phyloP scores from a whole-genome alignment of 2,329 filamentous ascomycete genomes.

The Pyricularia grisea region DNA sequence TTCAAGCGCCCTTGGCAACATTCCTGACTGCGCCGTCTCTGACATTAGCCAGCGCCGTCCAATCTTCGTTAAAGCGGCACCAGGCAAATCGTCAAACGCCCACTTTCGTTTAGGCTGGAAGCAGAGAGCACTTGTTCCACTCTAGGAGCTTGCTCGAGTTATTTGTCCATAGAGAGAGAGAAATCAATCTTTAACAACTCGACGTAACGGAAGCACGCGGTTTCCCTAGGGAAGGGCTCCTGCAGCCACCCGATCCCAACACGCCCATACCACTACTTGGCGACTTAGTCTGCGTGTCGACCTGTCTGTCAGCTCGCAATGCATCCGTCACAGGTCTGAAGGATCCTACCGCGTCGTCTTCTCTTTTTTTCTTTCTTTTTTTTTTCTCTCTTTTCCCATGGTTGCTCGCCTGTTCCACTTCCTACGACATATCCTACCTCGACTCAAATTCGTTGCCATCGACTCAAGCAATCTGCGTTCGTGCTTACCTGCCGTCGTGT shows the following conservation, averaged over 20 bases:
- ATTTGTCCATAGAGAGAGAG: neutral
- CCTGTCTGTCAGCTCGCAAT: neutral
- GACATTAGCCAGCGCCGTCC: neutral
- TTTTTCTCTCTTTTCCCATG: slow-evolving; percentile 3
- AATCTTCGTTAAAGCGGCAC: neutral
- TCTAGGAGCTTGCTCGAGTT: neutral
- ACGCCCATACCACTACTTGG: neutral
- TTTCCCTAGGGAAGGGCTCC: neutral
- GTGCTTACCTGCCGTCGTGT: neutral
- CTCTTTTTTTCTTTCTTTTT: slow-evolving; percentile 1
- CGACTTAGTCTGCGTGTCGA: neutral
- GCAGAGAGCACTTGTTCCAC: neutral
- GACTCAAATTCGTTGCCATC: neutral
- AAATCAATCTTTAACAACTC: neutral
- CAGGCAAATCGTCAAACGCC: neutral
- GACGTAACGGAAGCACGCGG: neutral
- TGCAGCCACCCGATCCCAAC: neutral
- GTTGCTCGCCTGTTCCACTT: neutral
- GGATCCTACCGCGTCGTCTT: neutral
- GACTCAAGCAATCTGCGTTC: neutral
- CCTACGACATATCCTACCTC: neutral
- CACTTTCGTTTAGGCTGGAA: neutral
- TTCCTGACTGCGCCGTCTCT: neutral
- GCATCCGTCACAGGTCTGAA: neutral
- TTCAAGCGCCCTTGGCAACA: slow-evolving; percentile 1